Evolutionary conservation across 495 filamentous ascomycete species (phyloP).

Genomic region (Trichoderma asperelloides): DNA sequence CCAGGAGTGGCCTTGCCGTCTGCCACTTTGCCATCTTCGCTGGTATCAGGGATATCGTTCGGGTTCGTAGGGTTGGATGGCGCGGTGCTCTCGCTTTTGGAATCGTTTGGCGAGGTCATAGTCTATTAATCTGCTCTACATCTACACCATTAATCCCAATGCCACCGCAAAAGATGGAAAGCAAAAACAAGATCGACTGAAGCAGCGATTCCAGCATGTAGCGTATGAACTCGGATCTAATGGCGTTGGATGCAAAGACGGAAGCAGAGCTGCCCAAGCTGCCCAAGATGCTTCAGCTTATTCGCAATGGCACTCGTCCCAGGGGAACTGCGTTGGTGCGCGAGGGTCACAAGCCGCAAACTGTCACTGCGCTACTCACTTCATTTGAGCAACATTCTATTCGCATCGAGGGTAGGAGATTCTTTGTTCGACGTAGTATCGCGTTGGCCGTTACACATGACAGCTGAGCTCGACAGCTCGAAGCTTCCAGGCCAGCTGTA

Average conservation of each 20-base stretch:
- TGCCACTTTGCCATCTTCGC: neutral
- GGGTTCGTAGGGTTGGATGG: neutral
- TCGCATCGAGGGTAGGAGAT: neutral
- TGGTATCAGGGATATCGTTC: neutral
- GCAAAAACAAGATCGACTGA: neutral
- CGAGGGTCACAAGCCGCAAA: neutral
- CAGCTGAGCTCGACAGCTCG: neutral
- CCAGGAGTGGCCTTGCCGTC: slow-evolving; percentile 10
- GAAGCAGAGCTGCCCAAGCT: neutral
- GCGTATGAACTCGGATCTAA: neutral
- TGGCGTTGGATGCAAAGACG: neutral
- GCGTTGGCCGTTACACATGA: neutral
- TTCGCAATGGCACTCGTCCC: neutral
- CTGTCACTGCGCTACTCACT: neutral
- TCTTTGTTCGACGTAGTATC: neutral
- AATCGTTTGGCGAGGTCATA: slow-evolving; percentile 2
- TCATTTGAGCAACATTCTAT: slow-evolving; percentile 8
- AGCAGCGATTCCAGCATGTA: neutral
- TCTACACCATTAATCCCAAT: neutral
- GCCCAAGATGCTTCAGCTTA: neutral
- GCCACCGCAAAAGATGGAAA: neutral
- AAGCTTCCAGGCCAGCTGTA: neutral
- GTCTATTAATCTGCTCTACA: neutral
- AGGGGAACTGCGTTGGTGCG: neutral
- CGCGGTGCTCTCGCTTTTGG: slow-evolving; percentile 1